phyloP scores from a whole-genome alignment of 2,329 filamentous ascomycete species.

The Orbilia oligospora region DNA sequence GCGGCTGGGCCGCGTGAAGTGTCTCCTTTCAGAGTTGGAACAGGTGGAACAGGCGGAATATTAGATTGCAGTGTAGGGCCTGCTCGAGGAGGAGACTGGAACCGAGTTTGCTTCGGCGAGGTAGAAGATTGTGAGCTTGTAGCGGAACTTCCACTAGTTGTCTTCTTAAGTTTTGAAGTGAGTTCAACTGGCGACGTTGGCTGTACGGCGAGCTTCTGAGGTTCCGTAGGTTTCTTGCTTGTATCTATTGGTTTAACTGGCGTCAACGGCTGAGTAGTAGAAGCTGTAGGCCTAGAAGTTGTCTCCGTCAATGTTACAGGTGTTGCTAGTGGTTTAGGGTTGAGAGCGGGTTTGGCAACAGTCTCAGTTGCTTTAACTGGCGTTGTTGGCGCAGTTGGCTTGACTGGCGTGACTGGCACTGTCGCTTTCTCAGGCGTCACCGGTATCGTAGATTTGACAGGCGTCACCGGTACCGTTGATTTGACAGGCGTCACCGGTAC shows the following conservation, averaged over 20 bases:
- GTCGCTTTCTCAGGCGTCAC: constrained; percentile 2
- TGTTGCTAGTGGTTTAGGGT: background rate
- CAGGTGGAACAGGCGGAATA: constrained; percentile 12
- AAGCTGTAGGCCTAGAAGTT: background rate
- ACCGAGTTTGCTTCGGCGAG: constrained; percentile 55
- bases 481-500: constrained; percentile 14
- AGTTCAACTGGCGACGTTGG: constrained; percentile 47
- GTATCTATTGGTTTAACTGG: constrained; percentile 21
- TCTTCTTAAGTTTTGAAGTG: constrained; percentile 55
- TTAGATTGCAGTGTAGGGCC: constrained; percentile 5
- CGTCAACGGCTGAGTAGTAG: background rate
- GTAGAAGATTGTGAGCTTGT: constrained; percentile 38
- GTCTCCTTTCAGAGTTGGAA: constrained; percentile 34
- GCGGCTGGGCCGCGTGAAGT: background rate
- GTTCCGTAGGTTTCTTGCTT: constrained; percentile 9
- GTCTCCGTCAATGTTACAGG: constrained; percentile 1
- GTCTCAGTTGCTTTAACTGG: constrained; percentile 13
- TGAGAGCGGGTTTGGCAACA: background rate
- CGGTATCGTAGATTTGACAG: background rate
- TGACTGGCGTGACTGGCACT: constrained; percentile 9
- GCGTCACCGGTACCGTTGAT: background rate
- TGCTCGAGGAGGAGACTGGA: constrained; percentile 46
- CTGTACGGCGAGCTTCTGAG: constrained; percentile 5
- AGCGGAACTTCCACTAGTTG: constrained; percentile 22
- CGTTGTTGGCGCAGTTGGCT: background rate